Evolutionary conservation across 2,329 filamentous ascomycete genomes (phyloP).

Genomic region (Dactylellina cionopaga): DNA sequence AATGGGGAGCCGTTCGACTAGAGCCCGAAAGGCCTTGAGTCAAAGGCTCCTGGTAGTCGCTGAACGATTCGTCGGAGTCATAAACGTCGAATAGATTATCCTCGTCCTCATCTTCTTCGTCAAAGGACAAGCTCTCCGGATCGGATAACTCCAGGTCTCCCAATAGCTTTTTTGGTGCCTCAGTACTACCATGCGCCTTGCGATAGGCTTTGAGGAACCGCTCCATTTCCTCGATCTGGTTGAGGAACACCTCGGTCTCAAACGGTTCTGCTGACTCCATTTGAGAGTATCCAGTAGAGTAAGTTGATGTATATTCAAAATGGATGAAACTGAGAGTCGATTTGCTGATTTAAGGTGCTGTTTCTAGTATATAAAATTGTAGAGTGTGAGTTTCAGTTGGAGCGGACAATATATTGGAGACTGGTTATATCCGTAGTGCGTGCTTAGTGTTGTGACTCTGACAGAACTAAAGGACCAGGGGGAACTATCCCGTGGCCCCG

Average conservation of each 20-base stretch:
- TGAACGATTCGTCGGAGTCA: constrained; percentile 37
- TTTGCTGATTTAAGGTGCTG: too few species aligned
- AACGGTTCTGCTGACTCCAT: constrained; percentile 21
- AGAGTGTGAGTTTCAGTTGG: too few species aligned
- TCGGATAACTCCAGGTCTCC: constrained; percentile 24
- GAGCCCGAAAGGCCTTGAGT: not conserved
- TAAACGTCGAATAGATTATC: constrained; percentile 39
- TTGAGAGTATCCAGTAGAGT: not conserved
- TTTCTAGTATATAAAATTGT: too few species aligned
- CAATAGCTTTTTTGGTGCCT: not conserved
- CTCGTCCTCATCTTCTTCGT: constrained; percentile 25
- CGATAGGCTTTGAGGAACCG: constrained; percentile 31
- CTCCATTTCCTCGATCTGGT: constrained; percentile 47
- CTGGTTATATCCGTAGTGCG: too few species aligned
- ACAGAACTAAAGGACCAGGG: too few species aligned
- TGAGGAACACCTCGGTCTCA: constrained; percentile 38
- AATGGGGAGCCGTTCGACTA: not conserved
- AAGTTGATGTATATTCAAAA: not conserved
- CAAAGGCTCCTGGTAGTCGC: constrained; percentile 1
- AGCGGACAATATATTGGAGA: too few species aligned
- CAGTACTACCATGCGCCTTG: constrained; percentile 20
- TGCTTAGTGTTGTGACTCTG: too few species aligned
- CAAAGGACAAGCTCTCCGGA: constrained; percentile 24
- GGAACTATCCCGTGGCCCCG: too few species aligned
- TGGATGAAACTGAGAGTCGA: too few species aligned